These are phyloP conservation scores for Grigorovia humatica DNA, from an alignment of 805 yeast genomes.

Conservation along the genomic window DNA sequence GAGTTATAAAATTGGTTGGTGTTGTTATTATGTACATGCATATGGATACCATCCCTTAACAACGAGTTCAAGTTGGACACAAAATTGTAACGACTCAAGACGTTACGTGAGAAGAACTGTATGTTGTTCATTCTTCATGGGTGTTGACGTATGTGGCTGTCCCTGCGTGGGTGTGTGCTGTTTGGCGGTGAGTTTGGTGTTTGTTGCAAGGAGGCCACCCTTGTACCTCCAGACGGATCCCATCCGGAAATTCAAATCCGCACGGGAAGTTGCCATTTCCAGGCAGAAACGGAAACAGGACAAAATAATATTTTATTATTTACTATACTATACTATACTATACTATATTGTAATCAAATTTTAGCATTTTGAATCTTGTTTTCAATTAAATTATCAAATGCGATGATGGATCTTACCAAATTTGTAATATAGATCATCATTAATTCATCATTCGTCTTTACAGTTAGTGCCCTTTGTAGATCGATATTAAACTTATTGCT, in stretches of 20 bases:
- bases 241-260: no score
- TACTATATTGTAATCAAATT: neutral
- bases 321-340: no score
- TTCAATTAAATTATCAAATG: conserved; percentile 93
- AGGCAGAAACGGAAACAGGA: no score
- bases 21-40: neutral
- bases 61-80: neutral
- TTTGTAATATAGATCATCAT: conserved; percentile 89
- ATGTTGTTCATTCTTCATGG: neutral
- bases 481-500: conserved; percentile 26
- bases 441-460: conserved; percentile 90
- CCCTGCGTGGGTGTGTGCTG: neutral
- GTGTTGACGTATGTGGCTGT: no score
- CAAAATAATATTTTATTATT: no score
- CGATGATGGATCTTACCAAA: conserved; percentile 85
- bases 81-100: neutral
- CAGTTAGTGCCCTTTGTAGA: conserved; percentile 71
- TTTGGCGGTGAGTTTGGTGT: neutral
- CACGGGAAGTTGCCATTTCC: no score
- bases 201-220: neutral
- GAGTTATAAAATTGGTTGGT: neutral
- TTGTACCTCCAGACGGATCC: no score
- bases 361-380: conserved; percentile 70
- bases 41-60: neutral
- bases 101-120: neutral